Evolutionary conservation across 495 filamentous ascomycete species (phyloP).

Genomic region (Wilcoxina mikolae): DNA sequence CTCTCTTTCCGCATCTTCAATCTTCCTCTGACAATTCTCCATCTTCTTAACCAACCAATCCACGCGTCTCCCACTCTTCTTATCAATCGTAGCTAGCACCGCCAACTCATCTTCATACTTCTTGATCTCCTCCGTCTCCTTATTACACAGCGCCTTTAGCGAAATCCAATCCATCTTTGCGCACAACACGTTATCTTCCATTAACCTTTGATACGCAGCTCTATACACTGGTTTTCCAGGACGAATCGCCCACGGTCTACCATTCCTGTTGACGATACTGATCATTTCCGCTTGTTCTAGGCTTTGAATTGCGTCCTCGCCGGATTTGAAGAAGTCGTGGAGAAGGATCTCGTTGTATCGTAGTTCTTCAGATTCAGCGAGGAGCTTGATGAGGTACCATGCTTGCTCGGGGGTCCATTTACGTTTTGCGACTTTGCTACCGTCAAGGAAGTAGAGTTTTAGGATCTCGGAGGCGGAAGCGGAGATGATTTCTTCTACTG

Average conservation of each 20-base stretch:
- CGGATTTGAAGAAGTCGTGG: constrained; percentile 52
- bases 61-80: constrained; percentile 47
- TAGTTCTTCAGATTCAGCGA: constrained; percentile 46
- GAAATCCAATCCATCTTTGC: constrained; percentile 61
- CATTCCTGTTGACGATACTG: constrained; percentile 52
- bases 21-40: constrained; percentile 53
- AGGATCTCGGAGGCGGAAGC: constrained; percentile 78
- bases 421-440: constrained; percentile 25
- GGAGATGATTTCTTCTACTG: constrained; percentile 78
- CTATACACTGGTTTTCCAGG: constrained; percentile 80
- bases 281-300: constrained; percentile 84
- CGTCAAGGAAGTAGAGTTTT: constrained; percentile 73
- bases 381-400: constrained; percentile 67
- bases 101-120: constrained; percentile 68
- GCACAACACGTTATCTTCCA: constrained; percentile 54
- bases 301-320: constrained; percentile 58
- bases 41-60: constrained; percentile 62
- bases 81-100: constrained; percentile 48
- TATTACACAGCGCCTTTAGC: constrained; percentile 48
- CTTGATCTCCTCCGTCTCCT: constrained; percentile 58
- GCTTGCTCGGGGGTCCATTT: constrained; percentile 73
- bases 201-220: constrained; percentile 59
- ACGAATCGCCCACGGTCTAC: constrained; percentile 59
- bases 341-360: constrained; percentile 74
- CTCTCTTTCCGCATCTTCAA: constrained; percentile 59